These are phyloP conservation scores for Colletotrichum simmondsii DNA, from an alignment of 2,329 filamentous ascomycete species.

Conservation along the genomic window DNA sequence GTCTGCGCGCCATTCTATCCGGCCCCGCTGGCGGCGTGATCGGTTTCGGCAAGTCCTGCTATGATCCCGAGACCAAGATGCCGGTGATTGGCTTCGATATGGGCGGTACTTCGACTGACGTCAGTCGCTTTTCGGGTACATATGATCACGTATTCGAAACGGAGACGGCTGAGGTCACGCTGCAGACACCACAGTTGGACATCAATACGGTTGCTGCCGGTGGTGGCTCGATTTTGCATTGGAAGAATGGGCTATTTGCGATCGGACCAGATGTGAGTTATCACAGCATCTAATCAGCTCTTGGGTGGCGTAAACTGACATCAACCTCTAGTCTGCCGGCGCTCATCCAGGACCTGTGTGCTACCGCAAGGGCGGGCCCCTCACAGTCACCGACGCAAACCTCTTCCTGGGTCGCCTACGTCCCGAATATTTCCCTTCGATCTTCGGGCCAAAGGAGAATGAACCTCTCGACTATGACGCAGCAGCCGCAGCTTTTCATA, in stretches of 20 bases:
- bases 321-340: not conserved
- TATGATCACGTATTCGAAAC: not conserved
- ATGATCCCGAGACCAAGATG: no score
- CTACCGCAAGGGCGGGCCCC: conserved; percentile 69
- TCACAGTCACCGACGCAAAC: conserved; percentile 92
- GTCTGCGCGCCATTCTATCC: no score
- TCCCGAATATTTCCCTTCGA: not conserved
- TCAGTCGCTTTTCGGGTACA: not conserved
- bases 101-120: not conserved
- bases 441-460: not conserved
- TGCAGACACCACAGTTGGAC: not conserved
- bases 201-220: not conserved
- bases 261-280: not conserved
- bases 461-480: no score
- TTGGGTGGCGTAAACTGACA: not conserved
- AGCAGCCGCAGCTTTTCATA: no score
- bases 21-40: no score
- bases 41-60: no score
- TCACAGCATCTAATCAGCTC: not conserved
- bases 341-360: conserved; percentile 63
- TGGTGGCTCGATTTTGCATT: not conserved
- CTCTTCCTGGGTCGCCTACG: conserved; percentile 77
- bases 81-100: no score
- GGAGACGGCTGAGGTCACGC: not conserved
- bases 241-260: not conserved